phyloP scores from a whole-genome alignment of 2,329 filamentous ascomycete genomes.

The Cytospora paraplurivora region DNA sequence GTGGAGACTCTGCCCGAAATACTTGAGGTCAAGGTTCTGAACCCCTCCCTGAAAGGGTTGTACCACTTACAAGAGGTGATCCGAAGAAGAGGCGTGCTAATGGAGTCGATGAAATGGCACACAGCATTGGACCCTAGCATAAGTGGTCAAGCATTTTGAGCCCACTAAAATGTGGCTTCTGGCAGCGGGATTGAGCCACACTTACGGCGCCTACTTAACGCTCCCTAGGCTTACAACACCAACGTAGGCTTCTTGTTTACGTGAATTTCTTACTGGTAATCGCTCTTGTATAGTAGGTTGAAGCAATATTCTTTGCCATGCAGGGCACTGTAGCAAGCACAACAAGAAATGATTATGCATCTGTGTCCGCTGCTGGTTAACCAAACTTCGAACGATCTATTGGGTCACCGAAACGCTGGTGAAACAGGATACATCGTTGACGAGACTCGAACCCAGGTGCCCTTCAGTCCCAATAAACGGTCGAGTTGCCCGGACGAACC shows the following conservation, averaged over 20 bases:
- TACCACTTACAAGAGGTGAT: too few relatives aligned
- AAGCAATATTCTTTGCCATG: neutral
- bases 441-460: too few relatives aligned
- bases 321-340: neutral
- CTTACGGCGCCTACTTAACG: neutral
- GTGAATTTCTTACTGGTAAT: neutral
- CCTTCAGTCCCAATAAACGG: neutral
- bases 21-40: neutral
- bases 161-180: neutral
- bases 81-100: too few relatives aligned
- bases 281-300: neutral
- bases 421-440: conserved; percentile 7
- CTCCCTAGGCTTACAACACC: neutral
- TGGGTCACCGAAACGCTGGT: conserved; percentile 10
- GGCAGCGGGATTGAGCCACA: neutral
- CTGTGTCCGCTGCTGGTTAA: neutral
- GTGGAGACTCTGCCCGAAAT: neutral
- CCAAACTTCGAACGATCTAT: neutral
- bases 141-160: neutral
- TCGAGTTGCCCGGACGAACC: conserved; percentile 1
- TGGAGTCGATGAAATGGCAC: too few relatives aligned
- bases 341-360: neutral
- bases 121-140: too few relatives aligned
- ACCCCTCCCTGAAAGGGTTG: neutral
- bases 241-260: neutral